Base-by-base conservation (phyloP, 108 stramenopile species). In the Nannochloropsis gaditana region DNA sequence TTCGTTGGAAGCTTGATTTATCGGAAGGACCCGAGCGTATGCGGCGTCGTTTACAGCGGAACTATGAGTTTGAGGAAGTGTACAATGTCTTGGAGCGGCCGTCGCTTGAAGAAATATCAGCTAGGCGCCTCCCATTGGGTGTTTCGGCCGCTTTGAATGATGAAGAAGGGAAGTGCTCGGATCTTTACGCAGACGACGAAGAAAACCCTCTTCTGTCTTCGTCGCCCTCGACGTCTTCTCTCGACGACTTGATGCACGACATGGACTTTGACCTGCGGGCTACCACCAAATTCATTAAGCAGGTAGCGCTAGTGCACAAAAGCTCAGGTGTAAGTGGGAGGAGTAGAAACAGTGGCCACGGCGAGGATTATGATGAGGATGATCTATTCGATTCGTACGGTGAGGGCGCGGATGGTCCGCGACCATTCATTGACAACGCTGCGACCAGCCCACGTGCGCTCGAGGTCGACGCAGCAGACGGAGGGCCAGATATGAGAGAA, bases 1-100 rank as follows among this genome's bases (percentile, higher is more conserved):
- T 83, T 83, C 79, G 73, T 83, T 83, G 79, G 82, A 87, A 80
- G 81, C 87, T 87, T 19, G 87, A 87, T 80, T 73, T 87, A 81
- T 80, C 84, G 43, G 87, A 87, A 45, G 87, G 87, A 9, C 43
- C 84, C 45, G 87, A 87, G 80, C 80, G 87, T 44, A 73, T 83
- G 15, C 83, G 87, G 41, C 10, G 81, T 9, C 45, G 80, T 6
- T 80, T 87, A 9, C 44, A 59, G 5, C 83, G 79, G 9, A 87
- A 87, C 44, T 79, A 43, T 45, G 80, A 44, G 80, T 87, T 87
- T 80, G 80, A 84, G 80, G 81, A 84, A 59, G 84, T 45, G 11
- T 87, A 87, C 84, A 80, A 87, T 15, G 87, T 87, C 31, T 15
- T 84, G 83, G 84, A 79, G 17, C 87, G 79, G 19, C 50, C 59